phyloP scores from a whole-genome alignment of 805 yeast species.

The Myxozyma udenii region DNA sequence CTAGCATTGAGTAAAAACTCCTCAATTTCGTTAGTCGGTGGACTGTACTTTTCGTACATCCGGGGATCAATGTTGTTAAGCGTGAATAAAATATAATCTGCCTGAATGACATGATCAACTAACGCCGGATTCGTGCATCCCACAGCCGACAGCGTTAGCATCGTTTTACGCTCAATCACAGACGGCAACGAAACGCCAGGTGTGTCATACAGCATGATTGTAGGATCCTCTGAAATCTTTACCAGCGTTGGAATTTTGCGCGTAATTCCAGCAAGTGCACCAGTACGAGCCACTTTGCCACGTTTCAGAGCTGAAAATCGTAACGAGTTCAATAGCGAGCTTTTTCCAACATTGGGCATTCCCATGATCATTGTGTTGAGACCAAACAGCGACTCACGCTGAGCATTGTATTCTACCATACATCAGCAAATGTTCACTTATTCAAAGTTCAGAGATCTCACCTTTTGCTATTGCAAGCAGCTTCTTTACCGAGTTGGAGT shows the following conservation, averaged over 20 bases:
- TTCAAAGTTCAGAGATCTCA: slow-evolving; percentile 26
- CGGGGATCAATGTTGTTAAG: slow-evolving; percentile 49
- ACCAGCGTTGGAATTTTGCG: slow-evolving; percentile 73
- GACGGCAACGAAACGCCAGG: slow-evolving; percentile 91
- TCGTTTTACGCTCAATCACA: slow-evolving; percentile 59
- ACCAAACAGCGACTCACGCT: slow-evolving; percentile 73
- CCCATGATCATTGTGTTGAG: slow-evolving; percentile 75
- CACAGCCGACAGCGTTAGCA: slow-evolving; percentile 69
- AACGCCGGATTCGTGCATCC: slow-evolving; percentile 68
- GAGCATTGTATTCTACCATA: slow-evolving; percentile 1
- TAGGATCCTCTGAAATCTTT: slow-evolving; percentile 57
- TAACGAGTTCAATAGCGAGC: slow-evolving; percentile 75
- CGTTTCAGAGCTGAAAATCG: slow-evolving; percentile 45
- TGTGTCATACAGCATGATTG: slow-evolving; percentile 74
- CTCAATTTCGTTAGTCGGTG: slow-evolving; percentile 71
- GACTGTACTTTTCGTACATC: slow-evolving; percentile 48
- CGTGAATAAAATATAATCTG: slow-evolving; percentile 75
- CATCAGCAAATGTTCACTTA: slow-evolving; percentile 43
- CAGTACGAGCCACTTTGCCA: slow-evolving; percentile 77
- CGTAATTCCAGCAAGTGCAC: slow-evolving; percentile 89
- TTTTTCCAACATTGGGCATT: slow-evolving; percentile 98
- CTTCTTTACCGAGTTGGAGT: slow-evolving; percentile 47
- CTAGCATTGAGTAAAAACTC: slow-evolving; percentile 47
- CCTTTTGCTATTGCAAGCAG: slow-evolving; percentile 52
- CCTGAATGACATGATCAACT: slow-evolving; percentile 81